phyloP scores from a whole-genome alignment of 768 basidiomycete genomes.

The Omphalotus guepiniiformis region DNA sequence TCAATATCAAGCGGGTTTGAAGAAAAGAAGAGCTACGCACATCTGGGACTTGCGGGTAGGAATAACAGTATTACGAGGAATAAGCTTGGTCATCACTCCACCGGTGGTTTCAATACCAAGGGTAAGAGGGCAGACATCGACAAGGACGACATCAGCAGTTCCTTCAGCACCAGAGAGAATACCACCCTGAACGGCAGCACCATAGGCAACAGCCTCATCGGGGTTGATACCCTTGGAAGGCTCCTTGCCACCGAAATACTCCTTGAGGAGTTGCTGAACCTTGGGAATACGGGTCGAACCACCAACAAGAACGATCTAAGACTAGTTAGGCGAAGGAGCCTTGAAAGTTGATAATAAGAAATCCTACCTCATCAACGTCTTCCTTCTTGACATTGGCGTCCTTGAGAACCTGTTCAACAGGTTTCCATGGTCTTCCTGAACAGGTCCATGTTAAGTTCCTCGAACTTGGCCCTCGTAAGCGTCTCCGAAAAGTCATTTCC shows the following conservation, averaged over 20 bases:
- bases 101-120: slow-evolving; percentile 32
- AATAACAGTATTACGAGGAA: slow-evolving; percentile 54
- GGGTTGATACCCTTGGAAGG: slow-evolving; percentile 57
- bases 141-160: slow-evolving; percentile 43
- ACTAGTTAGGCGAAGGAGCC: slow-evolving; percentile 22
- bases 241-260: slow-evolving; percentile 61
- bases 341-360: neutral
- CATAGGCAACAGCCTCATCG: slow-evolving; percentile 54
- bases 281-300: slow-evolving; percentile 69
- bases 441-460: slow-evolving; percentile 66
- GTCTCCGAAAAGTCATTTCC: slow-evolving; percentile 68
- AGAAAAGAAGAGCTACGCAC: neutral
- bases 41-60: slow-evolving; percentile 55
- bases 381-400: slow-evolving; percentile 68
- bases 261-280: slow-evolving; percentile 66
- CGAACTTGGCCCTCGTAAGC: slow-evolving; percentile 66
- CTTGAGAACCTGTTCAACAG: slow-evolving; percentile 70
- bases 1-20: slow-evolving; percentile 26
- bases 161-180: slow-evolving; percentile 41
- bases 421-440: slow-evolving; percentile 75
- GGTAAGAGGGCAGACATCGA: slow-evolving; percentile 48
- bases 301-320: slow-evolving; percentile 24
- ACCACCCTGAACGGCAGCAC: slow-evolving; percentile 51
- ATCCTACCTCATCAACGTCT: slow-evolving; percentile 49
- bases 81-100: slow-evolving; percentile 55